Base-by-base conservation (phyloP, 129 eudicot genomes). In the Logfia minima region DNA sequence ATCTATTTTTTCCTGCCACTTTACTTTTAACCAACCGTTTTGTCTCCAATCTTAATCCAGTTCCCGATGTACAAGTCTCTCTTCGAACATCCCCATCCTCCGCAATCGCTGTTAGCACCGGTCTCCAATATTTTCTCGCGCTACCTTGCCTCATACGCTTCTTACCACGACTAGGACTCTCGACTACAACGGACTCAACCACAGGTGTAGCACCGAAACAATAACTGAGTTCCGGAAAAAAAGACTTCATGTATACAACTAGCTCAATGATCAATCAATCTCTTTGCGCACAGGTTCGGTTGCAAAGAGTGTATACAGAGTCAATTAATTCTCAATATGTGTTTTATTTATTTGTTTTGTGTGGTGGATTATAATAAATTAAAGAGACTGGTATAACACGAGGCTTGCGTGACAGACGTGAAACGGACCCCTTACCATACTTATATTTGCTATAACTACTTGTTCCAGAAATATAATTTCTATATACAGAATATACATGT, bases 181-280 rank as follows among this genome's bases (percentile, higher is more conserved):
- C 75, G 41, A 61, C 17, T 26, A 79, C 19, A 73, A 66, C 58
- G 35, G 75, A 24, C 74, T 80, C 79, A 11, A 66, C 75, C 63
- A 69, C 79, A 13, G 75, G 75, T 26, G 79, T 17, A 74, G 53
- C 83, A 66, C 75, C 39, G 28, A 74, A 80, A 56, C 79, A 80
- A 56, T 29, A 66, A 19, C 37, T 23, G 63, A 80, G 55, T 55
- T 80, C 83, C 61, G 83, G 83, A 60, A 80, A 66, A 61, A 74
- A 80, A n/a, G 48, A 35, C 83, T 80, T 80, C 83, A 80, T 80
- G 31, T 59, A 68, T 5, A 23, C 69, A 28, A 53, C 19, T 39
- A 45, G 60, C 23, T 70, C 76, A 18, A 23, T 60, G 17, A 14
- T 48, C 55, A 14, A 48, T 10, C 4, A 29, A 9, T 7, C 45